phyloP scores from a whole-genome alignment of 2,329 filamentous ascomycete genomes.

The Cadophora sp. region DNA sequence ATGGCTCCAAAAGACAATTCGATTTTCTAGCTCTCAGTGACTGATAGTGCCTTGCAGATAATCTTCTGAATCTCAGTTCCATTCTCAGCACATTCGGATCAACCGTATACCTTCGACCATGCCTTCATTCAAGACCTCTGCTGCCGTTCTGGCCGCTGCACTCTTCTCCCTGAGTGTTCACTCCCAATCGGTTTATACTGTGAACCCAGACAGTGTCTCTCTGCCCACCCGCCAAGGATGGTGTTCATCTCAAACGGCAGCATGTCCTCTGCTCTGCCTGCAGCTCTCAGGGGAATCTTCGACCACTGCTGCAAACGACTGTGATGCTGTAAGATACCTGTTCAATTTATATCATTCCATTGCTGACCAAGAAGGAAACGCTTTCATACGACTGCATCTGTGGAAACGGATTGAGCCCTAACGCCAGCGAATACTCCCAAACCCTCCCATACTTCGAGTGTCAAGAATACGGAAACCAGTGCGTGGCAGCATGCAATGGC shows the following conservation, averaged over 20 bases:
- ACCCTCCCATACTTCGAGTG: conserved; percentile 82
- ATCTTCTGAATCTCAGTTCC: conserved; percentile 8
- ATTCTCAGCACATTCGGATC: conserved; percentile 11
- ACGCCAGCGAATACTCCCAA: conserved; percentile 77
- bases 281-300: conserved; percentile 56
- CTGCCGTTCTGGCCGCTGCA: conserved; percentile 56
- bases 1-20: neutral
- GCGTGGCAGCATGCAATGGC: conserved; percentile 62
- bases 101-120: conserved; percentile 47
- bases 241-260: conserved; percentile 68
- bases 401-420: conserved; percentile 68
- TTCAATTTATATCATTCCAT: neutral
- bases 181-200: conserved; percentile 63
- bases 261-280: conserved; percentile 76
- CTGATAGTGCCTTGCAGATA: conserved; percentile 21
- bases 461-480: conserved; percentile 73
- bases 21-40: neutral
- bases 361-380: conserved; percentile 50
- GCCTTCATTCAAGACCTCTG: conserved; percentile 57
- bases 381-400: conserved; percentile 79
- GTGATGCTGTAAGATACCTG: conserved; percentile 63
- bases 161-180: conserved; percentile 50
- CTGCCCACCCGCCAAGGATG: conserved; percentile 55
- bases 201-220: conserved; percentile 68
- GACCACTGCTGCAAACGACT: conserved; percentile 66